phyloP scores from a whole-genome alignment of 225 moss, liverwort and hornwort species.

The Antitrichia curtipendula region DNA sequence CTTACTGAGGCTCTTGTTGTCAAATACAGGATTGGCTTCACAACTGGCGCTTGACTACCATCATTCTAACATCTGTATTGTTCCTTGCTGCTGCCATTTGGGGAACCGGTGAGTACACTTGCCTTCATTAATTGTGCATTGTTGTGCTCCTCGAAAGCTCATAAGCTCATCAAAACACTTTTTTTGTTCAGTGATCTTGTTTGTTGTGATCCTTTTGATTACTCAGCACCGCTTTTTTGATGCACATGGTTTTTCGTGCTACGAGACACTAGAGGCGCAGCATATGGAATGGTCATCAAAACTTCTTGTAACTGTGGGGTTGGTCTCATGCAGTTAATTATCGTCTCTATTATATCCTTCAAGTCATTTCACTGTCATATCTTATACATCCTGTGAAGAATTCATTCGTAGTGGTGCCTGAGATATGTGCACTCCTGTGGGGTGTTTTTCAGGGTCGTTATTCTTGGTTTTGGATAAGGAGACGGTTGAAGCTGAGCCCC shows the following conservation, averaged over 20 bases:
- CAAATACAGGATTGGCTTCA: slow-evolving; percentile 45
- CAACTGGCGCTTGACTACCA: slow-evolving; percentile 73
- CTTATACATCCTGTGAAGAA: background rate
- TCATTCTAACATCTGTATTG: slow-evolving; percentile 53
- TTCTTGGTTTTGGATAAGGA: slow-evolving; percentile 2
- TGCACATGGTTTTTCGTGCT: background rate
- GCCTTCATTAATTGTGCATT: background rate
- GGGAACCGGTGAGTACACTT: slow-evolving; percentile 37
- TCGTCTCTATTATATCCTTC: background rate
- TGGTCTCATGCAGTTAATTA: background rate
- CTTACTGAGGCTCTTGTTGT: background rate
- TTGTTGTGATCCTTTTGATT: background rate
- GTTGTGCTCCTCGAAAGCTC: background rate
- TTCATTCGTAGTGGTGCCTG: background rate
- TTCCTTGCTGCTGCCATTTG: slow-evolving; percentile 68
- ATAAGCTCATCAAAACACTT: background rate
- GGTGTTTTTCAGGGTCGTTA: slow-evolving; percentile 5
- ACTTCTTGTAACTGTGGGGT: background rate
- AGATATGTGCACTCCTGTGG: background rate
- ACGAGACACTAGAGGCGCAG: background rate
- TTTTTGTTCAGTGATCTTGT: background rate
- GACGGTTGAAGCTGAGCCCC: background rate
- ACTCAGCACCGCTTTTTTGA: background rate
- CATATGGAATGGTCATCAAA: slow-evolving; percentile 3
- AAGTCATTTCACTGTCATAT: background rate